Base-by-base conservation (phyloP, 805 yeast species). In the Lachancea quebecensis region DNA sequence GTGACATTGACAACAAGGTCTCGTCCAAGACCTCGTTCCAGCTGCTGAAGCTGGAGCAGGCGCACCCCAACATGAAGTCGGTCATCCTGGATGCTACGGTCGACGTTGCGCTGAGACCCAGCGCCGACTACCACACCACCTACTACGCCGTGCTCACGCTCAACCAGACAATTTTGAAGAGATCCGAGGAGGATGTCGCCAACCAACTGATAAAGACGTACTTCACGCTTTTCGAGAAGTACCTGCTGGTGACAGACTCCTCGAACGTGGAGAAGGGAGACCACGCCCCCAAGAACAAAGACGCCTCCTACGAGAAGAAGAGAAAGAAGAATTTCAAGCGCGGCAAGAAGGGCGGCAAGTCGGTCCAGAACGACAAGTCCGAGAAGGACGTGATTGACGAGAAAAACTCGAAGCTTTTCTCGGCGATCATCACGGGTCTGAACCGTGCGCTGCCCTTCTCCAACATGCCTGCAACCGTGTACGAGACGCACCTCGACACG, bases 391-490 rank as follows among this genome's bases (percentile, higher is more conserved):
- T 82, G 1, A 49, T 70, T 17, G 86, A 88, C 58, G 98, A 93
- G 62, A 86, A 82, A 56, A 85, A 82, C 57, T 75, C 95, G 37
- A 86, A 85, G 57, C 67, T 91, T 55, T 87, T 91, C 56, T 81
- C 96, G 27, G 96, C 96, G 12, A 74, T 93, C 46, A 75, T 93
- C 53, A 88, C 99, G 1, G 99, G 99, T 54, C 77, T 93, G 47
- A 93, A 93, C 64, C 85, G 99, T 68, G 90, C 98, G 0, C 91
- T 87, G 73, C 98, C 98, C 45, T 93, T 86, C 62, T 81, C 95
- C 2, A 74, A 79, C 51, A 70, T 93, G 44, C 81, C 88, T 14
- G 75, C 79, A 33, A 81, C 82, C 27, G 76, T 78, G 6, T 87
- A 82, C 59, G 78, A 79, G 52, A 71, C 76, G 49, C 97, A 93